Evolutionary conservation across 1,139 yeast species (phyloP).

Genomic region (Citeromyces hawaiiensis): DNA sequence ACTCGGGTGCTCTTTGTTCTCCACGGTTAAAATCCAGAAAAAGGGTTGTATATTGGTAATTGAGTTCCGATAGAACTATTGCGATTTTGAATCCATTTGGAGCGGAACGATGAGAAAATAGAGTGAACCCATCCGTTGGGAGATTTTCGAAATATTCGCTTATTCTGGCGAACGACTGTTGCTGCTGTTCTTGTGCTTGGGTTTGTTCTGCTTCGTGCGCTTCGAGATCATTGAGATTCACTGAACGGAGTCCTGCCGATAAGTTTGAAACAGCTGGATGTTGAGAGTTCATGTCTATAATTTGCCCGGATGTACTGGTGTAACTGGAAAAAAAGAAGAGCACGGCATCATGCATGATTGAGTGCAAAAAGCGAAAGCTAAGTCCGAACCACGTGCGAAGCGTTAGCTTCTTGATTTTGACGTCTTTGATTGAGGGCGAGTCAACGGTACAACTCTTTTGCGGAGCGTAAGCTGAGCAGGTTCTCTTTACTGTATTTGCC

Average conservation of each 20-base stretch:
- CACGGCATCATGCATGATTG: no score
- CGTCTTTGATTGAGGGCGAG: no score
- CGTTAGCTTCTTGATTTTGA: no score
- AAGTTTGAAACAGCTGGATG: constrained; percentile 25
- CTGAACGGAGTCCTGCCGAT: constrained; percentile 36
- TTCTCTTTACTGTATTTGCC: no score
- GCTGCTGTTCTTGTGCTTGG: constrained; percentile 3
- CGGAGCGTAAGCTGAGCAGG: no score
- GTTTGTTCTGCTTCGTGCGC: constrained; percentile 8
- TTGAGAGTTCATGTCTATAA: neutral
- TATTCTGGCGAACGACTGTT: constrained; percentile 42
- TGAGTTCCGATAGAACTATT: constrained; percentile 73
- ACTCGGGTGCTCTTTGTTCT: constrained; percentile 89
- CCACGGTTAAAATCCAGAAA: constrained; percentile 81
- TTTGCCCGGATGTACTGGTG: neutral
- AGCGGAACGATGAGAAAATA: constrained; percentile 85
- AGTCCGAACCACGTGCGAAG: no score
- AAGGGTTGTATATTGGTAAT: constrained; percentile 67
- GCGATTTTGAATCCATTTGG: constrained; percentile 97
- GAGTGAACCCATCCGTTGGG: constrained; percentile 75
- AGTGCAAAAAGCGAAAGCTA: no score
- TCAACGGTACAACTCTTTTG: no score
- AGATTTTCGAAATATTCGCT: constrained; percentile 65
- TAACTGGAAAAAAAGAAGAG: neutral
- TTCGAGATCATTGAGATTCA: constrained; percentile 4